Base-by-base conservation (phyloP, 2,329 filamentous ascomycete genomes). In the Fusarium luffae region DNA sequence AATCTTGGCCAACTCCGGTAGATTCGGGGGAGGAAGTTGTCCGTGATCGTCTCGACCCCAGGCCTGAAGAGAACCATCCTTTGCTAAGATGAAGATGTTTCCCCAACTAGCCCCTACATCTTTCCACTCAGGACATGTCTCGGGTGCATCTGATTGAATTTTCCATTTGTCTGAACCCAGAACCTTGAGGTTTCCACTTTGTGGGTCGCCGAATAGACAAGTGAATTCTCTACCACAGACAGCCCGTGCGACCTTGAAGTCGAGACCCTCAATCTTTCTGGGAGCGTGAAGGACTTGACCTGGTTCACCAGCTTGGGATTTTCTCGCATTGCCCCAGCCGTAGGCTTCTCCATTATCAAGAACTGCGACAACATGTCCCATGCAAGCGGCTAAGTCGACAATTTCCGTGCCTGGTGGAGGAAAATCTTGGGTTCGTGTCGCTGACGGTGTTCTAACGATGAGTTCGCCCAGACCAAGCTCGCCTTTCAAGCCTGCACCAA, bases 11-110 rank as follows among this genome's bases (percentile, higher is more conserved):
- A 94, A 75, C 2, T 77, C 75, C 0, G 90, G 90, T 2, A 97
- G 77, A 25, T 83, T 82, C 3, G 80, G 76, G 2, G 93, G 91
- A 23, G 91, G 85, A 11, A 97, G 83, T 76, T 98, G 93, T 12
- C 93, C 93, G 70, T 94, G 93, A 75, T 97, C 93, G 75, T 96
- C 86, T 66, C 93, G 88, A 0, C 96, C 96, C 92, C 93, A 98
- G 10, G 90, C 89, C 4, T 86, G 71, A 23, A 98, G 75, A 6
- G 77, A 82, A 1, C 90, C 89, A 65, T 90, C 84, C 5, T 83
- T 75, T 47, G 85, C 83, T 56, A 97, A 82, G 43, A 96, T 84
- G 79, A 92, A 94, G 19, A 97, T 83, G 56, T 89, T 90, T 56
- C 94, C 90, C 95, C 95, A 98, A 63, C 92, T 92, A 12, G 94